Evolutionary conservation across 2,329 filamentous ascomycete genomes (phyloP).

Genomic region (Fusarium nygamai): DNA sequence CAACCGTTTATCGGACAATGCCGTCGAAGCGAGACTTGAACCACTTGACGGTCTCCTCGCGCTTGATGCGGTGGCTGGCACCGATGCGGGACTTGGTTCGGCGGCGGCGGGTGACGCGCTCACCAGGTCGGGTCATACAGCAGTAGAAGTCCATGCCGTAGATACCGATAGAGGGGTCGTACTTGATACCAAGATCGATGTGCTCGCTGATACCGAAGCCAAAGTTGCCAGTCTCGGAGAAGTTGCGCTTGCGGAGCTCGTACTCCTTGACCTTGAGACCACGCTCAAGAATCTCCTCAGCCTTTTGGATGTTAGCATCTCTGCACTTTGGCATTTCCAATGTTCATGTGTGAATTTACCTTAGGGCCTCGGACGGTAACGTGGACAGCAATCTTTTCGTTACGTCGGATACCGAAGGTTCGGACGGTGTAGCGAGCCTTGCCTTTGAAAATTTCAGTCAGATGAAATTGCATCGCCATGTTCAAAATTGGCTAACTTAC

Average conservation of each 20-base stretch:
- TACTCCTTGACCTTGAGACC: conserved; percentile 99
- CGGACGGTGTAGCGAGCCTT: conserved; percentile 99
- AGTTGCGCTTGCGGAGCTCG: conserved; percentile 99
- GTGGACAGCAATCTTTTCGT: conserved; percentile 99
- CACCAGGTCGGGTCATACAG: conserved; percentile 99
- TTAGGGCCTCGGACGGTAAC: conserved; percentile 98
- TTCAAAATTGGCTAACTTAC: conserved; percentile 61
- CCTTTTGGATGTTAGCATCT: conserved; percentile 58
- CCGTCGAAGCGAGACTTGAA: conserved; percentile 92
- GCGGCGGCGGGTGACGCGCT: conserved; percentile 95
- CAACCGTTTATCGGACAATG: conserved; percentile 88
- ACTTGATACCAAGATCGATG: conserved; percentile 99
- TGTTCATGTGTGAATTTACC: conserved; percentile 46
- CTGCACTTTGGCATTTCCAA: not conserved
- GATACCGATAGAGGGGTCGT: conserved; percentile 97
- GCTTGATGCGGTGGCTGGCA: conserved; percentile 90
- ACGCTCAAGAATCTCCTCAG: conserved; percentile 99
- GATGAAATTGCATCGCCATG: conserved; percentile 21
- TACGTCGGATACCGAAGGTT: conserved; percentile 99
- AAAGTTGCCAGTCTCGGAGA: conserved; percentile 99
- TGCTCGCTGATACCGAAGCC: conserved; percentile 99
- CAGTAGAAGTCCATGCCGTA: conserved; percentile 99
- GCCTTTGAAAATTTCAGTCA: conserved; percentile 63
- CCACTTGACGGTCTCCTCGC: conserved; percentile 97
- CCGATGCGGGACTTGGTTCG: conserved; percentile 89